phyloP scores from a whole-genome alignment of 2,329 filamentous ascomycete genomes.

The Pestalotiopsis sp. region DNA sequence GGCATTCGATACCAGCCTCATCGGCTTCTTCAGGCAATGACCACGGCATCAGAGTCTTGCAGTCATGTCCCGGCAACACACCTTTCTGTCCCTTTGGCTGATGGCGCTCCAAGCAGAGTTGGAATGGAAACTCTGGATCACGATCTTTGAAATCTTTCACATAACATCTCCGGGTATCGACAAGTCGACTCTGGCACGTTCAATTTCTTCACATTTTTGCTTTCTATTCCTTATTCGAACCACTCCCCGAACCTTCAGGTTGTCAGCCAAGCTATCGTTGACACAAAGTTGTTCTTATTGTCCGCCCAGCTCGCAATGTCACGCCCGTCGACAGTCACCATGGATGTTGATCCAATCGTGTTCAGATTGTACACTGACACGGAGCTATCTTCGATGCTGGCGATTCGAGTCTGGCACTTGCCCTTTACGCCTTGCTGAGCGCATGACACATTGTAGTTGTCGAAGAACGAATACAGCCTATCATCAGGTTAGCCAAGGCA shows the following conservation, averaged over 20 bases:
- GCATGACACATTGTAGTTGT: slow-evolving; percentile 59
- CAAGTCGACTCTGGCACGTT: background rate
- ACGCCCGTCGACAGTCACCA: slow-evolving; percentile 39
- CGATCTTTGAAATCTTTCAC: background rate
- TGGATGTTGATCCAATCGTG: slow-evolving; percentile 43
- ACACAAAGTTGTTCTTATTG: slow-evolving; percentile 42
- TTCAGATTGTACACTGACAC: slow-evolving; percentile 47
- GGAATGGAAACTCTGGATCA: background rate
- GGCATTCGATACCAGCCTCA: background rate
- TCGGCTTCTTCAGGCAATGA: background rate
- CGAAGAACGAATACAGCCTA: slow-evolving; percentile 67
- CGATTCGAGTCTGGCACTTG: slow-evolving; percentile 49
- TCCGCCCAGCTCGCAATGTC: slow-evolving; percentile 38
- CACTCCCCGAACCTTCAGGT: slow-evolving; percentile 27
- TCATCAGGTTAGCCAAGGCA: background rate
- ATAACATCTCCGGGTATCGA: background rate
- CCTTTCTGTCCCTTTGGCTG: background rate
- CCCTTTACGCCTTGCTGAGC: slow-evolving; percentile 41
- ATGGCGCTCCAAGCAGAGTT: background rate
- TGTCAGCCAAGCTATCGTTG: slow-evolving; percentile 31
- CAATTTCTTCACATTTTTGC: background rate
- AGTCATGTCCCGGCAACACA: background rate
- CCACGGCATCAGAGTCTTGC: background rate
- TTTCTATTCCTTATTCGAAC: slow-evolving; percentile 20
- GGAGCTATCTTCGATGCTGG: slow-evolving; percentile 30